A percentile compares a stretch with the other conserved stretches of the same genome.
Evolutionary conservation across 2,329 filamentous ascomycete species (phyloP).

Genomic region (Davidsoniella eucalypti): DNA sequence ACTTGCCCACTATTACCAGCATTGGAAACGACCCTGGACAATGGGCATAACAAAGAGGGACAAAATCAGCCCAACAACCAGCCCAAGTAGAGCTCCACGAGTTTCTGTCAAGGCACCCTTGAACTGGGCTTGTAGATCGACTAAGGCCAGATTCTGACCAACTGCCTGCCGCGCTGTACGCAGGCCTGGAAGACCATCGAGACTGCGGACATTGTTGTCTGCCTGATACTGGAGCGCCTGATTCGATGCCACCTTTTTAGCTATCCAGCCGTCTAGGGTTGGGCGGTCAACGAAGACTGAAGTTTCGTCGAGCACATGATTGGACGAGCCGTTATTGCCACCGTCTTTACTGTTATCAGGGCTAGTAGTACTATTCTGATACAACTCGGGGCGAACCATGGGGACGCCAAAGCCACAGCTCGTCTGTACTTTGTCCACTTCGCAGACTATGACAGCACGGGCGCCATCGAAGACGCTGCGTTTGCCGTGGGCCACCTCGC

Average conservation of each 20-base stretch:
- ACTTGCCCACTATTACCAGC: background rate
- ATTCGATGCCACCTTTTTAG: slow-evolving; percentile 31
- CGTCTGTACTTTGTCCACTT: slow-evolving; percentile 50
- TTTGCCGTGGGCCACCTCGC: slow-evolving; percentile 22
- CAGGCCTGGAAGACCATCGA: slow-evolving; percentile 44
- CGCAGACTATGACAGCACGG: slow-evolving; percentile 42
- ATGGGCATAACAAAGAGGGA: background rate
- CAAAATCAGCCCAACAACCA: slow-evolving; percentile 12
- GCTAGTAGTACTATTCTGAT: slow-evolving; percentile 14
- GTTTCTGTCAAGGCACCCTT: slow-evolving; percentile 15
- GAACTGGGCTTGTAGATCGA: slow-evolving; percentile 18
- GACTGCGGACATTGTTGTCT: slow-evolving; percentile 35
- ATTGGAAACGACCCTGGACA: background rate
- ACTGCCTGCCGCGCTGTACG: slow-evolving; percentile 32
- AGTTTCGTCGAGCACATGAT: slow-evolving; percentile 19
- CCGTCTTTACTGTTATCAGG: slow-evolving; percentile 7
- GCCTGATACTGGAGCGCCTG: slow-evolving; percentile 38
- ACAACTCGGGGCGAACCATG: slow-evolving; percentile 26
- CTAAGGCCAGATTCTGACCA: slow-evolving; percentile 31
- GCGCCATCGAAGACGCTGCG: slow-evolving; percentile 29
- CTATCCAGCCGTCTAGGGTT: slow-evolving; percentile 36
- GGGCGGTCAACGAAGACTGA: slow-evolving; percentile 35
- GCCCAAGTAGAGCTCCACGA: slow-evolving; percentile 19
- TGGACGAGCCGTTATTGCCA: too few species aligned
- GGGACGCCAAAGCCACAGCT: slow-evolving; percentile 52